Evolutionary conservation across 2,329 filamentous ascomycete genomes (phyloP), one percentile per base, ranked within the genome.

Genomic region (Cladosporium sp.): DNA sequence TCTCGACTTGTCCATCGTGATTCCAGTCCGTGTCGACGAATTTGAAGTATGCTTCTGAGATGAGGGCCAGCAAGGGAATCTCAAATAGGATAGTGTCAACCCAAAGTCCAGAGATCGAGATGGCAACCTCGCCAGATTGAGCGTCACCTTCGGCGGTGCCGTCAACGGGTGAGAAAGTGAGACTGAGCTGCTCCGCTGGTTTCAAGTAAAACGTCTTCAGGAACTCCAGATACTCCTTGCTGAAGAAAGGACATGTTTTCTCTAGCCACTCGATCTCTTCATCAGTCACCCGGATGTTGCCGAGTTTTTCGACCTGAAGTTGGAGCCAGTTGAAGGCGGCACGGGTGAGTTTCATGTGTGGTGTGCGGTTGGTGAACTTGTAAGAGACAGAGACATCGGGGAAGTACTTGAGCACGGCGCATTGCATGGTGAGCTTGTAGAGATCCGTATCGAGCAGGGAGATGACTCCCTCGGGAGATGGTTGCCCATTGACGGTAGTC

Each of bases 381-480:
- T 97, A 99, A 2, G 88, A 90, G 52, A 97, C 93, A 39, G 85
- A 80, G 52, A 76, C 74, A 52, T 91, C 78, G 29, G 86, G 86
- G 70, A 95, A 97, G 74, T 91, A 95, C 70, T 95, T 95, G 60
- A 95, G 80, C 58, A 97, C 86, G 55, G 90, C 90, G 67, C 88
- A 96, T 85, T 99, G 93, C 93, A 99, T 99, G 17, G 93, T 99
- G 70, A 99, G 73, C 72, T 99, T 99, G 80, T 96, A 99, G 54
- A 99, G 71, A 68, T 86, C 83, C 50, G 75, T 78, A 52, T 78
- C 75, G 40, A 78, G 63, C n/a, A 77, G 65, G 2, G 74, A 77
- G 55, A 57, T 62, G 36, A 71, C 60, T 50, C 68, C 69, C 45
- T 69, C 67, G 5, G 72, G 40, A 22, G 45, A 48, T n/a, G 45